phyloP scores from a whole-genome alignment of 805 yeast genomes.

The Candida nitratophila region DNA sequence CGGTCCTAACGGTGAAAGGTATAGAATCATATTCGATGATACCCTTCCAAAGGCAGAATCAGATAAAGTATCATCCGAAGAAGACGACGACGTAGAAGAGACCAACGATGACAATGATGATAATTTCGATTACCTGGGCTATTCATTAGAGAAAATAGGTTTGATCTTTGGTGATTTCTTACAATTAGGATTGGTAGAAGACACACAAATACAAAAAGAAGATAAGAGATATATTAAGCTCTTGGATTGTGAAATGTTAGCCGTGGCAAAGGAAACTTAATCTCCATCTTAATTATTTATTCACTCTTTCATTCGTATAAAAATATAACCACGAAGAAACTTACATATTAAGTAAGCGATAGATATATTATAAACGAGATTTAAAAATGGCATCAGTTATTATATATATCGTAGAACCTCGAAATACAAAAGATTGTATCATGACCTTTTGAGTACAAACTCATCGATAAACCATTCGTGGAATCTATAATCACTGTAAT shows the following conservation, averaged over 20 bases:
- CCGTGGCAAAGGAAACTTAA: slow-evolving; percentile 1
- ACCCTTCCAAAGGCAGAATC: slow-evolving; percentile 8
- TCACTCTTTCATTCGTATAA: too few species aligned
- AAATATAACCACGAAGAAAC: too few species aligned
- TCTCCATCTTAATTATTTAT: too few species aligned
- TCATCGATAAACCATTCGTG: slow-evolving; percentile 66
- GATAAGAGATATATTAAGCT: slow-evolving; percentile 32
- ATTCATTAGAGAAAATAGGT: slow-evolving; percentile 67
- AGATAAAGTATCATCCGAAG: slow-evolving; percentile 4
- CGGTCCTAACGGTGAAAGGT: slow-evolving; percentile 54
- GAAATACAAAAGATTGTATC: too few species aligned
- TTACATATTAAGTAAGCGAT: too few species aligned
- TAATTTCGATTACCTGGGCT: slow-evolving; percentile 70
- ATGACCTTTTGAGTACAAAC: too few species aligned
- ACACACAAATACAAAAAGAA: slow-evolving; percentile 21
- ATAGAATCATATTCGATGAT: slow-evolving; percentile 26
- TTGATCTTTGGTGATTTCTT: slow-evolving; percentile 71
- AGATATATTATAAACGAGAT: too few species aligned
- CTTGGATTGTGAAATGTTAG: slow-evolving; percentile 29
- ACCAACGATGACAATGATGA: slow-evolving; percentile 35
- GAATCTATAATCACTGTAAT: slow-evolving; percentile 44
- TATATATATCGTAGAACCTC: too few species aligned
- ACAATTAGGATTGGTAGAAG: slow-evolving; percentile 45
- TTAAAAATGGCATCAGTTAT: too few species aligned
- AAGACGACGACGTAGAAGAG: slow-evolving; percentile 19